A percentile compares a stretch with the other conserved stretches of the same genome.
These are phyloP conservation scores for Centaurea solstitialis DNA, from an alignment of 129 eudicot genomes.

Conservation along the genomic window DNA sequence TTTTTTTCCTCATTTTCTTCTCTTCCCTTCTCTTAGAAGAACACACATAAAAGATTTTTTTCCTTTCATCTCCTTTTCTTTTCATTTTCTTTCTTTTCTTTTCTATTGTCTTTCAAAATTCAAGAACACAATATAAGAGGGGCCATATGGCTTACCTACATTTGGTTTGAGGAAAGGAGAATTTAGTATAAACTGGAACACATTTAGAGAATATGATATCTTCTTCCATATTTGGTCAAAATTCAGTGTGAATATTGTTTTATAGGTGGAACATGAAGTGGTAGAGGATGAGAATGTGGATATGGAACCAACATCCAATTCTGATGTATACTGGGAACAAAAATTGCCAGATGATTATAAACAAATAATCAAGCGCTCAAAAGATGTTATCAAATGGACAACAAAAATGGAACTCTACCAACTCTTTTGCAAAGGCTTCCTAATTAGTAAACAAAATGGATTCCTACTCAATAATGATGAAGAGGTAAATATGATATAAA, in stretches of 20 bases:
- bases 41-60: neutral
- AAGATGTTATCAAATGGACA: neutral
- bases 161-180: neutral
- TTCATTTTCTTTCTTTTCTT: too few species aligned
- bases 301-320: neutral
- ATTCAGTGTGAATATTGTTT: neutral
- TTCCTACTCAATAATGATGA: neutral
- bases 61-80: too few species aligned
- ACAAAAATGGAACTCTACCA: neutral
- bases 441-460: neutral
- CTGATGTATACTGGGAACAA: neutral
- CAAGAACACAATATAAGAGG: neutral
- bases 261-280: neutral
- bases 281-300: neutral
- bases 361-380: neutral
- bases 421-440: neutral
- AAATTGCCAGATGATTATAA: too few species aligned
- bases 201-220: neutral
- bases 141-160: neutral
- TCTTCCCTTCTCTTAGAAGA: too few species aligned
- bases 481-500: neutral
- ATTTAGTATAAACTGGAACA: too few species aligned
- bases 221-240: too few species aligned
- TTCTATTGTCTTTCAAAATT: too few species aligned
- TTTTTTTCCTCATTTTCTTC: neutral